phyloP scores from a whole-genome alignment of 2,329 filamentous ascomycete genomes.

The Colletotrichum lindemuthianum region DNA sequence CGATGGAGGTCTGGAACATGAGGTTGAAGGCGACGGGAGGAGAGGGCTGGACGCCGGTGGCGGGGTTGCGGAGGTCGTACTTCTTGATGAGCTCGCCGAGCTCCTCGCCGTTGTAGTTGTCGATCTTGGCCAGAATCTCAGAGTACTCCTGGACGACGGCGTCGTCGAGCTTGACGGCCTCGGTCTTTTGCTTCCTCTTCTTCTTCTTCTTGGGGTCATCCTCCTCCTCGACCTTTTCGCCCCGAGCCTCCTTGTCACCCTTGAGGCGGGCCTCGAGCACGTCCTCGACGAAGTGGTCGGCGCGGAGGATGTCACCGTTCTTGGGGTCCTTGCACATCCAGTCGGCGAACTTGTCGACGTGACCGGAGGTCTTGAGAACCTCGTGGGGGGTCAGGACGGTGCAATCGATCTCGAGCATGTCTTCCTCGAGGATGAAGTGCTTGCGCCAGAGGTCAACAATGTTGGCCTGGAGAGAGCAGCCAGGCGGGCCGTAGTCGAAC shows the following conservation, averaged over 20 bases:
- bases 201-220: constrained; percentile 83
- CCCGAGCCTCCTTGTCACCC: constrained; percentile 92
- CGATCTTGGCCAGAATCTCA: constrained; percentile 89
- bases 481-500: constrained; percentile 93
- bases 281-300: constrained; percentile 96
- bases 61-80: constrained; percentile 89
- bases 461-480: constrained; percentile 86
- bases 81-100: constrained; percentile 90
- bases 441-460: constrained; percentile 91
- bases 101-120: constrained; percentile 91
- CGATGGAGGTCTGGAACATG: constrained; percentile 98
- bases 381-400: constrained; percentile 93
- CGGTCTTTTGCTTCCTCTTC: constrained; percentile 80
- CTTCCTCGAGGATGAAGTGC: constrained; percentile 92
- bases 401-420: constrained; percentile 96
- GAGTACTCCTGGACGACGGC: constrained; percentile 89
- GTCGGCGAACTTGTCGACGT: constrained; percentile 97
- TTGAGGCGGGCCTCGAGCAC: constrained; percentile 88
- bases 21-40: constrained; percentile 95
- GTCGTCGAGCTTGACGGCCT: constrained; percentile 88
- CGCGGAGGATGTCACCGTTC: constrained; percentile 94
- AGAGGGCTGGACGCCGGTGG: constrained; percentile 78
- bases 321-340: constrained; percentile 99
- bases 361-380: constrained; percentile 93
- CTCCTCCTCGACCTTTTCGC: constrained; percentile 79